Evolutionary conservation across 139 green algal species (phyloP).

Genomic region (Ettlia oleoabundans): DNA sequence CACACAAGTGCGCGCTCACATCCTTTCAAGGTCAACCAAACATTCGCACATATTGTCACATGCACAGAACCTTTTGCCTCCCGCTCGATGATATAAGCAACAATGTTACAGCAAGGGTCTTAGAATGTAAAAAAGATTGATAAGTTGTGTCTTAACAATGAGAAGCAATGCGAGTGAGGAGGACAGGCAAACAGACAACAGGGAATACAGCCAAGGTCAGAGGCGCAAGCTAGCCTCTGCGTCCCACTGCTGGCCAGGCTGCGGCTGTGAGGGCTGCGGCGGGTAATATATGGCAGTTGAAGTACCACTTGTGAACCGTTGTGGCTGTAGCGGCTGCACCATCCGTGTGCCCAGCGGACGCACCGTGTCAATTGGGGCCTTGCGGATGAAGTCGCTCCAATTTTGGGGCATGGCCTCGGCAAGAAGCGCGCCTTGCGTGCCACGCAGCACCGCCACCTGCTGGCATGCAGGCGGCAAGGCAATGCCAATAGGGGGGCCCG

Average conservation of each 20-base stretch:
- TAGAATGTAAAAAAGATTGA: too few relatives aligned
- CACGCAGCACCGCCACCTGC: conserved; percentile 3
- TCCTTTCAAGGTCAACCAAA: too few relatives aligned
- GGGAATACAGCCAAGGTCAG: background rate
- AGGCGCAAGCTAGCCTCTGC: background rate
- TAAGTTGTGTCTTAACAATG: too few relatives aligned
- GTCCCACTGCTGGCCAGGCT: background rate
- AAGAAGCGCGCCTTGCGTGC: conserved; percentile 61
- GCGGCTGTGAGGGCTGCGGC: background rate
- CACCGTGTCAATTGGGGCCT: conserved; percentile 73
- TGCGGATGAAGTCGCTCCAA: conserved; percentile 90
- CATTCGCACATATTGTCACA: too few relatives aligned
- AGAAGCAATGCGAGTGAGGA: too few relatives aligned
- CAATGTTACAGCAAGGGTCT: too few relatives aligned
- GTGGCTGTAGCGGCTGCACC: background rate
- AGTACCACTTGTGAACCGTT: background rate
- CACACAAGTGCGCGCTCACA: too few relatives aligned
- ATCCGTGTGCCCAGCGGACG: conserved; percentile 43
- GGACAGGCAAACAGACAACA: background rate
- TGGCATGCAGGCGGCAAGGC: background rate
- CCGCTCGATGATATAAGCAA: too few relatives aligned
- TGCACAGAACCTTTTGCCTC: too few relatives aligned
- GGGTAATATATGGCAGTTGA: background rate
- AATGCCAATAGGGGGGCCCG: background rate
- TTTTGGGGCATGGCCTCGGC: conserved; percentile 84